Percentiles rank a stretch among this genome's conserved stretches.
phyloP scores from a whole-genome alignment of 441 rosid species.

The Macaranga tanarius region DNA sequence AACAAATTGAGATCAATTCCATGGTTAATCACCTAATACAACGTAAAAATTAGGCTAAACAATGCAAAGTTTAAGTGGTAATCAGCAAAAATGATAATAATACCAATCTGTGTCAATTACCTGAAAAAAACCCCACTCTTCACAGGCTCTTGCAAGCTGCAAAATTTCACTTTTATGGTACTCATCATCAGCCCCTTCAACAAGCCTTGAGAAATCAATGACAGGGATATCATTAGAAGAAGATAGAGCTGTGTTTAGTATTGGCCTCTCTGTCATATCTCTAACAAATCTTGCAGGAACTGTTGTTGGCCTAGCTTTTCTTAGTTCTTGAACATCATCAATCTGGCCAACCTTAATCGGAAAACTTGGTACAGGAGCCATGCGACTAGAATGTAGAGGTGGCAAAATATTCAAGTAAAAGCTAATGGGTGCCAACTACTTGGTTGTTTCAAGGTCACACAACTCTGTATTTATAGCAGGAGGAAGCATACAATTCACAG shows the following conservation, averaged over 20 bases:
- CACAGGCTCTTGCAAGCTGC: slow-evolving; percentile 37
- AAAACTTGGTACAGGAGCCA: slow-evolving; percentile 28
- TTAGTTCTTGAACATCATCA: slow-evolving; percentile 51
- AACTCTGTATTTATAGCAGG: slow-evolving; percentile 20
- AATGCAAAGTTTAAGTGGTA: too few relatives aligned
- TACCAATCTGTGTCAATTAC: neutral
- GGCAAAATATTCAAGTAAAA: neutral
- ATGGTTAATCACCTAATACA: slow-evolving; percentile 42
- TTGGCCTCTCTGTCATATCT: slow-evolving; percentile 34
- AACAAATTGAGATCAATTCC: slow-evolving; percentile 37
- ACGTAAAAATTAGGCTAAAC: neutral
- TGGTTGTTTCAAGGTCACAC: neutral
- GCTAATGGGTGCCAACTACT: neutral
- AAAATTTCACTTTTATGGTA: slow-evolving; percentile 20
- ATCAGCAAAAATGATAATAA: too few relatives aligned
- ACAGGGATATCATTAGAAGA: slow-evolving; percentile 30
- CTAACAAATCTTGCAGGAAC: slow-evolving; percentile 44
- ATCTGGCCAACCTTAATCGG: slow-evolving; percentile 39
- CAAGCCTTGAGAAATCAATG: slow-evolving; percentile 39
- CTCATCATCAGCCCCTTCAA: neutral
- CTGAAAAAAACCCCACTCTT: slow-evolving; percentile 56
- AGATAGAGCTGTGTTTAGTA: slow-evolving; percentile 1
- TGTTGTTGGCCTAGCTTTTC: slow-evolving; percentile 29
- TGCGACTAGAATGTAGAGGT: neutral
- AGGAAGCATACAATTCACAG: neutral